phyloP scores from a whole-genome alignment of 1,284 basidiomycete species.

The Tremellales sp. region DNA sequence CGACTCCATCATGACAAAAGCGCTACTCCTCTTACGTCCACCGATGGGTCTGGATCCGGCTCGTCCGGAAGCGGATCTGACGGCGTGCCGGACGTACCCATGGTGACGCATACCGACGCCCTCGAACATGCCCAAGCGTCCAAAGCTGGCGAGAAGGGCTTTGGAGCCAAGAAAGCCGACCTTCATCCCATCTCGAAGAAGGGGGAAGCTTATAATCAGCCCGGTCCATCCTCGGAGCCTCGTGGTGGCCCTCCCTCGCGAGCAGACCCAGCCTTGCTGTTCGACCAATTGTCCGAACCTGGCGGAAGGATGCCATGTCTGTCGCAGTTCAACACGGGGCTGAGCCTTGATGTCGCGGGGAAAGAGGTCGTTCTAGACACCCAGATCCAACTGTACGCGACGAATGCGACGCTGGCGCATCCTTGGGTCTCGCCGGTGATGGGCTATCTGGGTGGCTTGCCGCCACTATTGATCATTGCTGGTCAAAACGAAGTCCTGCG shows the following conservation, averaged over 20 bases:
- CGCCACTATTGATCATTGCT: conserved; percentile 78
- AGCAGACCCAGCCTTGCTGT: conserved; percentile 35
- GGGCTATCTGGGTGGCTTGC: conserved; percentile 85
- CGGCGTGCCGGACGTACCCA: not conserved
- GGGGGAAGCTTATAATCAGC: conserved; percentile 21
- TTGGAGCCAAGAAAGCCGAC: conserved; percentile 14
- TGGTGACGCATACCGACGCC: conserved; percentile 8
- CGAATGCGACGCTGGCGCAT: conserved; percentile 76
- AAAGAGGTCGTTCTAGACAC: conserved; percentile 37
- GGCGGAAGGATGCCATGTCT: conserved; percentile 24
- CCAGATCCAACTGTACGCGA: conserved; percentile 86
- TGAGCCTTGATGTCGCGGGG: conserved; percentile 25
- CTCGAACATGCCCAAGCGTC: not conserved
- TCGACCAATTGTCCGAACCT: conserved; percentile 10
- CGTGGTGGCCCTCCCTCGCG: conserved; percentile 22
- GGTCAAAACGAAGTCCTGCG: conserved; percentile 88
- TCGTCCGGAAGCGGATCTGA: not conserved
- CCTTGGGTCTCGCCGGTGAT: conserved; percentile 80
- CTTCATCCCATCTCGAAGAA: conserved; percentile 26
- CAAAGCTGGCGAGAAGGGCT: conserved; percentile 6
- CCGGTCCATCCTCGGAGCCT: conserved; percentile 22
- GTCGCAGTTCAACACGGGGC: conserved; percentile 28
- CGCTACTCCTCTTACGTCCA: not conserved
- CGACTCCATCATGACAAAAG: conserved; percentile 24
- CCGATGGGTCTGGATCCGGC: not conserved